phyloP scores from a whole-genome alignment of 768 basidiomycete species.

The Leccinum disarticulatum region DNA sequence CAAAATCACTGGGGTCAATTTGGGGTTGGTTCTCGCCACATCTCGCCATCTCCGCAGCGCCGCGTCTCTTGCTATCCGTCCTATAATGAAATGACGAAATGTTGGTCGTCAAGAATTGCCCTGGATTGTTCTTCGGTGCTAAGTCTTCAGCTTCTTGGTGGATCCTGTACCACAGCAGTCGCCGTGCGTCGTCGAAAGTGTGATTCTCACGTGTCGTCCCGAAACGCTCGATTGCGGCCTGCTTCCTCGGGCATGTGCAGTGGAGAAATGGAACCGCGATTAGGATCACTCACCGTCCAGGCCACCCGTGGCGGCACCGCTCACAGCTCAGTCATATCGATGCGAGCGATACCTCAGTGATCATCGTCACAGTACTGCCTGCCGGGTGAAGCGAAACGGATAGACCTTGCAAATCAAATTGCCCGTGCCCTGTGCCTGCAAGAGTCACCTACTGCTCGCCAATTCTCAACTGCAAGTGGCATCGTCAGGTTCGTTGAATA shows the following conservation, averaged over 20 bases:
- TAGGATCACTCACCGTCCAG: constrained; percentile 19
- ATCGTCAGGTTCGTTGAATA: not conserved
- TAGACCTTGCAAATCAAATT: not conserved
- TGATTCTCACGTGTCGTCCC: constrained; percentile 21
- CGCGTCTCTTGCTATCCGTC: constrained; percentile 10
- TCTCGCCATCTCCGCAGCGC: constrained; percentile 29
- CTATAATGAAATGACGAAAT: constrained; percentile 30
- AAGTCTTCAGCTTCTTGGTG: constrained; percentile 19
- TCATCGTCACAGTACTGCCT: not conserved
- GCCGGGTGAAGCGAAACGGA: not conserved
- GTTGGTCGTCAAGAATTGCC: constrained; percentile 11
- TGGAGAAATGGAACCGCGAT: constrained; percentile 14
- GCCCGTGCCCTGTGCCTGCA: not conserved
- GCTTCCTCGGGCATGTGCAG: constrained; percentile 8
- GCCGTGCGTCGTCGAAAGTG: constrained; percentile 14
- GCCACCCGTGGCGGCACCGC: constrained; percentile 12
- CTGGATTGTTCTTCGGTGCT: constrained; percentile 24
- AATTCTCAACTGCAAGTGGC: not conserved
- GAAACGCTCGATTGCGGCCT: constrained; percentile 5
- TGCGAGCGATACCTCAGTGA: not conserved
- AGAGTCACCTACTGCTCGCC: not conserved
- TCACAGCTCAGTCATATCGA: not conserved
- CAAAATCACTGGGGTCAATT: constrained; percentile 10
- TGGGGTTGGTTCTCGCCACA: constrained; percentile 15
- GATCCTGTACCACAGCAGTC: constrained; percentile 27